Percentiles rank a stretch among this genome's conserved stretches.
Evolutionary conservation across 176 grass and related monocot genomes (phyloP).

Genomic region (Microstegium vimineum): DNA sequence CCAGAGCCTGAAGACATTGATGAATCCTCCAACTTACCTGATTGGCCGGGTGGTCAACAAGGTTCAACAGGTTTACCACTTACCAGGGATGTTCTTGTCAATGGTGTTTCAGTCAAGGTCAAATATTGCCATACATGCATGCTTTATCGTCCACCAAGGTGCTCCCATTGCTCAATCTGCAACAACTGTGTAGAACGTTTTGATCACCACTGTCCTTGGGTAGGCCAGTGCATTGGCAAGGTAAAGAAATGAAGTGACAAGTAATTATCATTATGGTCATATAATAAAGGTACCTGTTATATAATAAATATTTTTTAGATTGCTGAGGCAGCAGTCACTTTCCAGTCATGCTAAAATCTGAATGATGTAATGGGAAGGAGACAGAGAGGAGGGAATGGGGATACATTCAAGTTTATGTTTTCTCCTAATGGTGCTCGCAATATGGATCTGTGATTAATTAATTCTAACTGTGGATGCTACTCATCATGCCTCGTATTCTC

Average conservation of each 20-base stretch:
- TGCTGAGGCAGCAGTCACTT: not conserved
- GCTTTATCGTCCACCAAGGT: constrained; percentile 83
- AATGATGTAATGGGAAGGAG: constrained; percentile 10
- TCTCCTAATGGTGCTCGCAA: not conserved
- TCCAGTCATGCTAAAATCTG: not conserved
- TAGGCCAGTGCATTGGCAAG: constrained; percentile 85
- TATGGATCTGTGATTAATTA: not conserved
- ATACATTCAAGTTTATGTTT: constrained; percentile 6
- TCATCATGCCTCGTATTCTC: constrained; percentile 24
- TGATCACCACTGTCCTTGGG: constrained; percentile 81
- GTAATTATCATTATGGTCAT: not conserved
- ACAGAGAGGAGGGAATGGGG: not conserved
- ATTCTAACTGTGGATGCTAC: not conserved
- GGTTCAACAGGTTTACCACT: constrained; percentile 41
- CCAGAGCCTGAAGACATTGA: constrained; percentile 66
- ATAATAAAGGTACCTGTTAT: not conserved
- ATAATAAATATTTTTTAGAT: not conserved
- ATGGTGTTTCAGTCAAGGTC: constrained; percentile 63
- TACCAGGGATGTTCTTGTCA: constrained; percentile 66
- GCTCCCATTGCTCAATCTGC: constrained; percentile 66
- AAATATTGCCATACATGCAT: constrained; percentile 86
- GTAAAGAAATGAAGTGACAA: constrained; percentile 32
- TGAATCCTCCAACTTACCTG: constrained; percentile 50
- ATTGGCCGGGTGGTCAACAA: constrained; percentile 52
- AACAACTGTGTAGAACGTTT: constrained; percentile 64